These are phyloP conservation scores for Teunomyces barrocoloradensis DNA, from an alignment of 805 yeast genomes.

Conservation along the genomic window DNA sequence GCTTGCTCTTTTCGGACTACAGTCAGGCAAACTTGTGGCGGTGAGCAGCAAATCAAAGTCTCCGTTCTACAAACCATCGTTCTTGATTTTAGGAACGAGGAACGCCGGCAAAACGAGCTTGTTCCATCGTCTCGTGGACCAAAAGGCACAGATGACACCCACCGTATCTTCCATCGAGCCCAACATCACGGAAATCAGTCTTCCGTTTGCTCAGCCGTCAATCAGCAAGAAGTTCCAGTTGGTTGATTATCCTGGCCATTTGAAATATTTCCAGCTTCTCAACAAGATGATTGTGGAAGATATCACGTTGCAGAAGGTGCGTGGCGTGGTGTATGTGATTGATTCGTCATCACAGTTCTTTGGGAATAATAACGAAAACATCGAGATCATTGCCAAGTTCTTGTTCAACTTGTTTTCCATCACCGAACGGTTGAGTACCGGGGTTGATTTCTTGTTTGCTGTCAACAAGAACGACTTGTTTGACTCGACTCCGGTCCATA, in stretches of 20 bases:
- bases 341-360: constrained; percentile 66
- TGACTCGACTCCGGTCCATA: constrained; percentile 68
- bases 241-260: constrained; percentile 88
- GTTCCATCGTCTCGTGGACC: constrained; percentile 31
- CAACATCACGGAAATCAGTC: constrained; percentile 23
- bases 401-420: constrained; percentile 56
- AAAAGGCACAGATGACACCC: constrained; percentile 9
- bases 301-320: constrained; percentile 39
- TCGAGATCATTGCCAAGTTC: constrained; percentile 51
- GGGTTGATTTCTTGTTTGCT: constrained; percentile 72
- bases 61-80: constrained; percentile 46
- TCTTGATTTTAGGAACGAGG: constrained; percentile 63
- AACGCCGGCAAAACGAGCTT: constrained; percentile 66
- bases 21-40: constrained; percentile 10
- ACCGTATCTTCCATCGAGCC: constrained; percentile 42
- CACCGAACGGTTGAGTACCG: constrained; percentile 65
- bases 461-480: constrained; percentile 86
- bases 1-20: constrained; percentile 22
- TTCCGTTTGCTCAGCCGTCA: constrained; percentile 36
- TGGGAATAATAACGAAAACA: constrained; percentile 26
- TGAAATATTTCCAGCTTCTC: constrained; percentile 62
- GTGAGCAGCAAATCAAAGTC: constrained; percentile 4
- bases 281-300: constrained; percentile 47
- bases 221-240: constrained; percentile 45
- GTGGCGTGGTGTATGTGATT: constrained; percentile 73